Conservation (phyloP, 352 stramenopile genomes). For the Pythium monospermum region DNA sequence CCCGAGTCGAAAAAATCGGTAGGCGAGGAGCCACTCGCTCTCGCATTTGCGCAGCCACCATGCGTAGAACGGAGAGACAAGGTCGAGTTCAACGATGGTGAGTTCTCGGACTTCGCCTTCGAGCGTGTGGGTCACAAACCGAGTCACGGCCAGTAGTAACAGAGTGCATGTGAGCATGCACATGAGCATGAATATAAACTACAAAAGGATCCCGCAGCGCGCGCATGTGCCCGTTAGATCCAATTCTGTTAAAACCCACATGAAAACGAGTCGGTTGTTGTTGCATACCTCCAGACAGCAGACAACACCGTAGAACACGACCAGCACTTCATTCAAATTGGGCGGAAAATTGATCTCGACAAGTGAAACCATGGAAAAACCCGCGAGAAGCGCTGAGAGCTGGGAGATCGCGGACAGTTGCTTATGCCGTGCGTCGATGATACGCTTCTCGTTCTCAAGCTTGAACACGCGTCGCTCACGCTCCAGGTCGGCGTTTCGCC, state of each 20-base stretch:
- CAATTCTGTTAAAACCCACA: too few species aligned
- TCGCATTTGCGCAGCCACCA: slow-evolving; percentile 74
- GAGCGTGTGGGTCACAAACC: slow-evolving; percentile 75
- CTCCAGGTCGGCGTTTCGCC: slow-evolving; percentile 65
- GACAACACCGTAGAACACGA: slow-evolving; percentile 57
- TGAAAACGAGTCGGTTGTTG: too few species aligned
- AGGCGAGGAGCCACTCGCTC: slow-evolving; percentile 67
- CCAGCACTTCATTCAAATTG: slow-evolving; percentile 39
- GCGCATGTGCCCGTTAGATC: too few species aligned
- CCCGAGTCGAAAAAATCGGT: slow-evolving; percentile 55
- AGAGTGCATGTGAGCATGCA: slow-evolving; percentile 67
- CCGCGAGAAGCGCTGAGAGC: slow-evolving; percentile 57
- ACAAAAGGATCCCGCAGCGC: too few species aligned
- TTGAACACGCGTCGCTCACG: slow-evolving; percentile 66
- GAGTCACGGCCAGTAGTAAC: slow-evolving; percentile 66
- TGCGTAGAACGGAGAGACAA: slow-evolving; percentile 56
- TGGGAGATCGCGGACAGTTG: slow-evolving; percentile 61
- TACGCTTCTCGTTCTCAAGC: slow-evolving; percentile 73
- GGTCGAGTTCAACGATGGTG: slow-evolving; percentile 50
- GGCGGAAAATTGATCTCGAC: slow-evolving; percentile 56
- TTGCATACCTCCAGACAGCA: slow-evolving; percentile 52
- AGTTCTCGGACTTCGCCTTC: slow-evolving; percentile 57
- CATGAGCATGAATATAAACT: slow-evolving; percentile 78
- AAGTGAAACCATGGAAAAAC: slow-evolving; percentile 71
- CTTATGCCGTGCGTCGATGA: slow-evolving; percentile 63